Evolutionary conservation across 2,329 filamentous ascomycete genomes (phyloP), one percentile per base, ranked within the genome.

Genomic region (Fusarium fujikuroi): DNA sequence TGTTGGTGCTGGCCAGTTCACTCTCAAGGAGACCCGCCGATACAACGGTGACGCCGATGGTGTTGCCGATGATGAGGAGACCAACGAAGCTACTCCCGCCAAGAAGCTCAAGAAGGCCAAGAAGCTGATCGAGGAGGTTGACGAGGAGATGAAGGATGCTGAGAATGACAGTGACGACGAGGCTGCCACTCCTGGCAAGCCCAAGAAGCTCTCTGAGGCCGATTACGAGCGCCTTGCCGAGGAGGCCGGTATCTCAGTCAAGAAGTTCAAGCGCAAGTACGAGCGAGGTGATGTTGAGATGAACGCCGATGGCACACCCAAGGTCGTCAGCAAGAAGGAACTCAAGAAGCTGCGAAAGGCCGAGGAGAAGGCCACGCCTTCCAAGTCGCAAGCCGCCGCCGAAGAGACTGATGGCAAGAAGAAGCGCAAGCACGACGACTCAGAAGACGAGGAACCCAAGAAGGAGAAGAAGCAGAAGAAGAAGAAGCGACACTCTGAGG

Each of bases 41-140:
- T 99, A 99, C 88, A 98, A 98, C 83, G 88, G 90, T 54, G 95
- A 98, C 80, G 96, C 94, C 60, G 96, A 99, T 83, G 95, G 95
- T 72, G 85, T 98, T 58, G 90, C 89, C 23, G 87, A 91, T 57
- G 90, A 89, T 19, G 88, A 91, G 43, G 87, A 86, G 34, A 80
- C 81, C 74, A 83, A 84, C 54, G 82, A 79, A 28, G 79, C 80
- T 60, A 76, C 81, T 21, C 68, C 76, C 19, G 81, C 78, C 44
- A 80, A 80, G 70, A 80, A 80, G 69, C 75, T 78, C 66, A 82
- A 80, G 74, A 82, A 82, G 76, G 79, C 80, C 21, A 84, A 86
- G 72, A 83, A 87, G 79, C 81, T 82, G 42, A 81, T 83, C 46
- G 80, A 82, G 68, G 80, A 83, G 66, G 81, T 85, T 34, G 81